These are phyloP conservation scores for Daldinia vernicosa DNA, from an alignment of 495 filamentous ascomycete genomes.

Conservation along the genomic window DNA sequence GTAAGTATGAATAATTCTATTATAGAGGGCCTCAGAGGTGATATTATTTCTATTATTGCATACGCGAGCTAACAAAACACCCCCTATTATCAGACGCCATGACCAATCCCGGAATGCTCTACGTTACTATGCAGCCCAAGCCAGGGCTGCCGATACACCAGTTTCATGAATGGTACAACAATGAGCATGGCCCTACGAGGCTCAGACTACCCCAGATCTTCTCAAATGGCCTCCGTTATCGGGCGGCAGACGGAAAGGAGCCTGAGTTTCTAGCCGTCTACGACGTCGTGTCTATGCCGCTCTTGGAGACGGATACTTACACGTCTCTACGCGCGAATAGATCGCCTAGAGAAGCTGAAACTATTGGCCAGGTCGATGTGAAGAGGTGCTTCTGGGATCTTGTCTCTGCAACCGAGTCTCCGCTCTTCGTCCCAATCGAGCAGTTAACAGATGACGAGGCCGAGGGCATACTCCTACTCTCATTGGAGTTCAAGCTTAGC, in stretches of 20 bases:
- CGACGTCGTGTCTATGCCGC: slow-evolving; percentile 78
- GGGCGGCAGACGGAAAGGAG: slow-evolving; percentile 65
- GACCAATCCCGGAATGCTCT: slow-evolving; percentile 69
- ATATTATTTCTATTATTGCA: not conserved
- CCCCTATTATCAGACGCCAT: slow-evolving; percentile 27
- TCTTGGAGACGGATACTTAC: slow-evolving; percentile 72
- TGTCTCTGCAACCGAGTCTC: slow-evolving; percentile 60
- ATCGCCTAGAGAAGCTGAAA: slow-evolving; percentile 75
- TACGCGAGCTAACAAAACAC: not conserved
- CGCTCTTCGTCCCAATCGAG: slow-evolving; percentile 66
- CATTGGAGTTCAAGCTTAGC: slow-evolving; percentile 67
- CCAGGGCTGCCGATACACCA: slow-evolving; percentile 68
- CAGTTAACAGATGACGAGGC: slow-evolving; percentile 65
- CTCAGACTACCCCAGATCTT: slow-evolving; percentile 75
- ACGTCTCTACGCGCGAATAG: slow-evolving; percentile 72
- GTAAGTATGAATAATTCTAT: slow-evolving; percentile 8
- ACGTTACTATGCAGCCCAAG: slow-evolving; percentile 80
- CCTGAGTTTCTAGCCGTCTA: slow-evolving; percentile 82
- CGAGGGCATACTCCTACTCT: slow-evolving; percentile 67
- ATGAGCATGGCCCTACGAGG: slow-evolving; percentile 82
- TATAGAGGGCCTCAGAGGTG: not conserved
- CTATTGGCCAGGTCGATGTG: slow-evolving; percentile 78
- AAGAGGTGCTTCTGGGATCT: slow-evolving; percentile 74
- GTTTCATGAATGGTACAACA: slow-evolving; percentile 93
- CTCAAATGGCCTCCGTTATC: slow-evolving; percentile 79